Percentiles rank a stretch among this genome's conserved stretches.
phyloP scores from a whole-genome alignment of 1,284 basidiomycete species.

The Coniferiporia sulphurascens region DNA sequence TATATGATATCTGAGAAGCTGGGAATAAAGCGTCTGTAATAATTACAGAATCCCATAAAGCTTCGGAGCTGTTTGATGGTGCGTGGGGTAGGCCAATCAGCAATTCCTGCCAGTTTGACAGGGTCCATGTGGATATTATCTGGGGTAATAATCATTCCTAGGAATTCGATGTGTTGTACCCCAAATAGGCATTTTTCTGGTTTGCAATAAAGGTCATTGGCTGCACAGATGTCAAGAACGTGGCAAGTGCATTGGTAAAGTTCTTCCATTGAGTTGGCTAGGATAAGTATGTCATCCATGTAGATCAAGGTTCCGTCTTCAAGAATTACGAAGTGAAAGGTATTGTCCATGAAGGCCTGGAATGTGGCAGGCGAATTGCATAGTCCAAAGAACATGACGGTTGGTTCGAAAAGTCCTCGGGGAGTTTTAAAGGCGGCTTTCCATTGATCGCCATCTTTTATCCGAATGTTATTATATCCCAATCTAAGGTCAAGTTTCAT shows the following conservation, averaged over 20 bases:
- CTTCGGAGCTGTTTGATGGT: background rate
- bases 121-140: background rate
- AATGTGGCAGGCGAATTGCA: background rate
- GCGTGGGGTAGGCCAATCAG: background rate
- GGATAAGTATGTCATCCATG: background rate
- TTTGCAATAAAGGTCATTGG: background rate
- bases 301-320: background rate
- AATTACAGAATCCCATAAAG: background rate
- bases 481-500: background rate
- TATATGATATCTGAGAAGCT: background rate
- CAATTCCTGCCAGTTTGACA: background rate
- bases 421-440: background rate
- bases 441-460: background rate
- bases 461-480: background rate
- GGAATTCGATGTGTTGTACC: background rate
- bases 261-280: background rate
- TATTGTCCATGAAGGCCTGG: background rate
- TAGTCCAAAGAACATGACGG: background rate
- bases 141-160: background rate
- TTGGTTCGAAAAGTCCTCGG: background rate
- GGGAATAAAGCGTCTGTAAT: background rate
- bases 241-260: too few relatives aligned
- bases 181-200: background rate
- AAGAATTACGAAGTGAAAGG: background rate
- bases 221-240: background rate